phyloP scores from a whole-genome alignment of 306 rosid species.

The Casuarina equisetifolia region DNA sequence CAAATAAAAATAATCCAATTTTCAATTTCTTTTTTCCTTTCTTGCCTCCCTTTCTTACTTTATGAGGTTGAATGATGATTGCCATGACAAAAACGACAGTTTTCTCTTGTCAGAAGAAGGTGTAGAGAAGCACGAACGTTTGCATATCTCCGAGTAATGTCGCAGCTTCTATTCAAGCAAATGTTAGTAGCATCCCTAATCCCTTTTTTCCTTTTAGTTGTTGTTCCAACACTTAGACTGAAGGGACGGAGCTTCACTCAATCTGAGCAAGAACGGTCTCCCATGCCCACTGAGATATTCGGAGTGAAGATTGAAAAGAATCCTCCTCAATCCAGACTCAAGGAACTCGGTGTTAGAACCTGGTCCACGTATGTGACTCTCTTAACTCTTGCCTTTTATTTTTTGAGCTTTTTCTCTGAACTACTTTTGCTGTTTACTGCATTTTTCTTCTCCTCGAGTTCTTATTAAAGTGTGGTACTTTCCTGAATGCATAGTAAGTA shows the following conservation, averaged over 20 bases:
- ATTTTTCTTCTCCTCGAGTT: not conserved
- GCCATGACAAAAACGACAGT: no score
- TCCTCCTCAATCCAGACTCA: slow-evolving; percentile 74
- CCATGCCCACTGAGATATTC: slow-evolving; percentile 53
- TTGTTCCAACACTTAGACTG: slow-evolving; percentile 1
- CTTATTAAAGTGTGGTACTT: no score
- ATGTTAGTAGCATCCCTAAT: slow-evolving; percentile 12
- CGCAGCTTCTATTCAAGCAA: not conserved
- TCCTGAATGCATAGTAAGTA: not conserved
- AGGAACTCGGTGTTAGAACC: slow-evolving; percentile 55
- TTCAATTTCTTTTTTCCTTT: no score
- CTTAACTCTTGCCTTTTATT: not conserved
- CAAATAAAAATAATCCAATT: no score
- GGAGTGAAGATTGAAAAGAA: slow-evolving; percentile 79
- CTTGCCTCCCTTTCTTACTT: no score
- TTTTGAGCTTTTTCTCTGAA: not conserved
- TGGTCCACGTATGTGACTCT: slow-evolving; percentile 63
- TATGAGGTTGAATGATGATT: no score
- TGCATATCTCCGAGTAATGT: not conserved
- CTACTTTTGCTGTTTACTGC: not conserved
- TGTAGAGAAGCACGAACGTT: not conserved
- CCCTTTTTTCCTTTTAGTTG: slow-evolving; percentile 37
- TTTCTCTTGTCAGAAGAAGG: not conserved
- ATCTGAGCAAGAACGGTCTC: not conserved
- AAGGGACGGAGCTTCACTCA: slow-evolving; percentile 12